Conservation (phyloP, 2,329 filamentous ascomycete genomes). For the Xylaria sp. region DNA sequence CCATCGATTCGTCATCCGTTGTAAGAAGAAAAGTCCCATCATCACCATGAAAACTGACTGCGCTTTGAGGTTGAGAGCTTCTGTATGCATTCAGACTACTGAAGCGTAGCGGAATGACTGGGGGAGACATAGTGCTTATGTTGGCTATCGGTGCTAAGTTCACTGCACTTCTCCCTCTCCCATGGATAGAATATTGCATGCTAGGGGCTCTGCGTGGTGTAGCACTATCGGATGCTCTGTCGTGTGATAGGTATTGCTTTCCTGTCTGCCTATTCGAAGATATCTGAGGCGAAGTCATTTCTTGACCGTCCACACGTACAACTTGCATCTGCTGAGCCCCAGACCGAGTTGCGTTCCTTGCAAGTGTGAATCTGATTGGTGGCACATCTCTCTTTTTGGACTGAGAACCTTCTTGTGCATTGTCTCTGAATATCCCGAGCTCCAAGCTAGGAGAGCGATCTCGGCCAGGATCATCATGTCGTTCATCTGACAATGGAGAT, state of each 20-base stretch:
- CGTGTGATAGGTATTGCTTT: slow-evolving; percentile 2
- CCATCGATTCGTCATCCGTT: slow-evolving; percentile 22
- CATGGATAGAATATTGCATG: not conserved
- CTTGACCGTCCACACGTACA: slow-evolving; percentile 18
- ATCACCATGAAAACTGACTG: not conserved
- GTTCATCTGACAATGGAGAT: slow-evolving; percentile 29
- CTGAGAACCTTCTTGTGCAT: not conserved
- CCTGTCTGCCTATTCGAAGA: slow-evolving; percentile 9
- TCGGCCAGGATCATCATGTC: not conserved
- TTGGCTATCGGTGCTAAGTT: not conserved
- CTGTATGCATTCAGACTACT: slow-evolving; percentile 32
- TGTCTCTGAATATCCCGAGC: slow-evolving; percentile 17
- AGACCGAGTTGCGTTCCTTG: slow-evolving; percentile 12
- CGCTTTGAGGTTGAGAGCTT: not conserved
- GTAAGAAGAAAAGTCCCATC: slow-evolving; percentile 24
- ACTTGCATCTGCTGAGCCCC: slow-evolving; percentile 27
- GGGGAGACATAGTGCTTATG: slow-evolving; percentile 6
- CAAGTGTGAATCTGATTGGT: slow-evolving; percentile 24
- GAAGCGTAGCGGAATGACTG: slow-evolving; percentile 28
- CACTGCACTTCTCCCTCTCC: not conserved
- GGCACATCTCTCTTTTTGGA: slow-evolving; percentile 10
- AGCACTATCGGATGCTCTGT: not conserved
- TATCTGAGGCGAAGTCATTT: slow-evolving; percentile 4
- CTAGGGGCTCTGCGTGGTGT: not conserved
- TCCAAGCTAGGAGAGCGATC: slow-evolving; percentile 21